Conservation (phyloP, 2,329 filamentous ascomycete species). For the Ceratocystis lukuohia region DNA sequence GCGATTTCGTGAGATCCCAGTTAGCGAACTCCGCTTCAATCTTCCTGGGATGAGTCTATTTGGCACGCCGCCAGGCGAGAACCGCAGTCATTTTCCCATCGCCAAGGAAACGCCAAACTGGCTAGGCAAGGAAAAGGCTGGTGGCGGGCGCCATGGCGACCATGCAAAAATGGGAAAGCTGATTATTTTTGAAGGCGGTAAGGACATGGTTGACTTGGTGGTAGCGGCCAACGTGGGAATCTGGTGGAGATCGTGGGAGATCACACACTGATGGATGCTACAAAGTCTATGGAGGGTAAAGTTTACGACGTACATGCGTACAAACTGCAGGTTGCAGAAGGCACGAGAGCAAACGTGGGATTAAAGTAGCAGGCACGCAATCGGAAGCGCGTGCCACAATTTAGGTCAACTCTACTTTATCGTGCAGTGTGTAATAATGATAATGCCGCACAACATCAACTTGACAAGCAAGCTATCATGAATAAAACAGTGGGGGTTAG, state of each 20-base stretch:
- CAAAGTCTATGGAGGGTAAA: too few relatives aligned
- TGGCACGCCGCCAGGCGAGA: conserved; percentile 28
- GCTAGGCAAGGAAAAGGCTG: conserved; percentile 74
- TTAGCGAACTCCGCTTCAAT: conserved; percentile 86
- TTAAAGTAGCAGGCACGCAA: too few relatives aligned
- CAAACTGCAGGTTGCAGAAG: background rate
- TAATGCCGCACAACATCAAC: too few relatives aligned
- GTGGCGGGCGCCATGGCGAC: conserved; percentile 73
- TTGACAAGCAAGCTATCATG: too few relatives aligned
- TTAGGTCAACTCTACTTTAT: too few relatives aligned
- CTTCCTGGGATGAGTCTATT: conserved; percentile 49
- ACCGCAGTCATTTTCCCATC: conserved; percentile 26
- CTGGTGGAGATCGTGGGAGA: conserved; percentile 84
- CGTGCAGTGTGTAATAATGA: too few relatives aligned
- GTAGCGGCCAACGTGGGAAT: conserved; percentile 84
- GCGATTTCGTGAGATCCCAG: conserved; percentile 26
- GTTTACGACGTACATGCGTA: background rate
- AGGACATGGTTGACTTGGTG: conserved; percentile 90
- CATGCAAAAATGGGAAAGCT: conserved; percentile 88
- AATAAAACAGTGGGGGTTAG: too few relatives aligned
- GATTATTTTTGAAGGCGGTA: conserved; percentile 73
- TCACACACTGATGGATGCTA: conserved; percentile 25
- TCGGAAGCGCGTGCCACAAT: too few relatives aligned
- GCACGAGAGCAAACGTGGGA: too few relatives aligned
- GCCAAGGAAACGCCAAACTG: conserved; percentile 40